phyloP scores from a whole-genome alignment of 768 basidiomycete species.

The Asterophora lycoperdoides region DNA sequence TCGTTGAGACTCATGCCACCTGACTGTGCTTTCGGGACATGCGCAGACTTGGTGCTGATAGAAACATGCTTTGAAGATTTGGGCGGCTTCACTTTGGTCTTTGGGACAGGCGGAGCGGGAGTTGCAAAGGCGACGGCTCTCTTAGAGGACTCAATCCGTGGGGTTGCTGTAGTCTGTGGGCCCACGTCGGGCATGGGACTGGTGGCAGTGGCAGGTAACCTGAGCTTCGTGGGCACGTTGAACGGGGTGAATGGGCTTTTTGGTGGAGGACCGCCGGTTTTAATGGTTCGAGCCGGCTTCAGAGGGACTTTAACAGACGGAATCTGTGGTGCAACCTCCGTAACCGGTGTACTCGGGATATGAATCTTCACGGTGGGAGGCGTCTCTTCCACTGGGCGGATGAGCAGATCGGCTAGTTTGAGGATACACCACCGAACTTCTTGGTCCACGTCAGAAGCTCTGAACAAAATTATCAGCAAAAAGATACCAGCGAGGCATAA shows the following conservation, averaged over 20 bases:
- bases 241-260: slow-evolving; percentile 38
- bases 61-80: slow-evolving; percentile 22
- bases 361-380: slow-evolving; percentile 86
- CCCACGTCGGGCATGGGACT: slow-evolving; percentile 27
- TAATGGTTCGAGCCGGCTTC: slow-evolving; percentile 38
- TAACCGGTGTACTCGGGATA: slow-evolving; percentile 66
- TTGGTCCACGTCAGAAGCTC: slow-evolving; percentile 73
- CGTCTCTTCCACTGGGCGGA: slow-evolving; percentile 78
- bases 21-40: slow-evolving; percentile 65
- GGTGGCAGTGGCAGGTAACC: slow-evolving; percentile 36
- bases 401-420: slow-evolving; percentile 86
- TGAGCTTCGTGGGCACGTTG: slow-evolving; percentile 52
- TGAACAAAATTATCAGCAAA: slow-evolving; percentile 24
- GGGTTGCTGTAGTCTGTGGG: slow-evolving; percentile 25
- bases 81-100: slow-evolving; percentile 24
- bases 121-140: slow-evolving; percentile 35
- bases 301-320: slow-evolving; percentile 48
- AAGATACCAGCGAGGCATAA: slow-evolving; percentile 20
- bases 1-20: slow-evolving; percentile 77
- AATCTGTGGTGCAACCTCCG: slow-evolving; percentile 53
- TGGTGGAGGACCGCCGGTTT: slow-evolving; percentile 33
- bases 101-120: slow-evolving; percentile 28
- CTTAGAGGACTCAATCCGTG: slow-evolving; percentile 29
- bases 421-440: slow-evolving; percentile 90
- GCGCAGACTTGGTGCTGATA: slow-evolving; percentile 35